Percentiles rank a stretch among this genome's conserved stretches.
phyloP scores from a whole-genome alignment of 129 eudicot species.

The Erigeron canadensis region DNA sequence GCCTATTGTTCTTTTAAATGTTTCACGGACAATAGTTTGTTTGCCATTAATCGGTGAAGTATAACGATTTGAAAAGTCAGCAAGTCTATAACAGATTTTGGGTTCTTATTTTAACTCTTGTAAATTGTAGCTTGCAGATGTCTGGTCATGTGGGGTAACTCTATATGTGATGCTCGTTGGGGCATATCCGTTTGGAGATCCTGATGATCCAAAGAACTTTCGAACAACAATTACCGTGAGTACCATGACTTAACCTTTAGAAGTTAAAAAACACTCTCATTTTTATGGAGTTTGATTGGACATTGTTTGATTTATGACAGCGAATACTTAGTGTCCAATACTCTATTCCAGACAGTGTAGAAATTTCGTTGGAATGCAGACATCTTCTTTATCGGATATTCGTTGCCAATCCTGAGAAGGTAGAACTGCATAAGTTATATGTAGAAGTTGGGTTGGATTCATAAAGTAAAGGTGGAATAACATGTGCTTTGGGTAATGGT shows the following conservation, averaged over 20 bases:
- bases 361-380: constrained; percentile 57
- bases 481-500: constrained; percentile 6
- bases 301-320: constrained; percentile 38
- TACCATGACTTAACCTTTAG: constrained; percentile 6
- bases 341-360: constrained; percentile 46
- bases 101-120: constrained; percentile 16
- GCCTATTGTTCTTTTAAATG: too few species aligned
- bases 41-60: background rate
- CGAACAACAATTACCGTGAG: constrained; percentile 53
- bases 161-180: constrained; percentile 73
- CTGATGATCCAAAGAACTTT: constrained; percentile 58
- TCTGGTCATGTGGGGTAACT: constrained; percentile 86
- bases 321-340: constrained; percentile 58
- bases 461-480: background rate
- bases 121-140: constrained; percentile 65
- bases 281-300: constrained; percentile 20
- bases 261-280: background rate
- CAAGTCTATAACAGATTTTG: background rate
- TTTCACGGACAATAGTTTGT: background rate
- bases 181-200: constrained; percentile 75
- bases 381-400: constrained; percentile 66
- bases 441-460: background rate
- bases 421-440: constrained; percentile 20
- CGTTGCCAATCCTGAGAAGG: constrained; percentile 63
- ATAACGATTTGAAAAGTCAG: background rate